A percentile compares a stretch with the other conserved stretches of the same genome.
These are phyloP conservation scores for Monosporozyma unispora DNA, from an alignment of 805 yeast genomes.

Conservation along the genomic window DNA sequence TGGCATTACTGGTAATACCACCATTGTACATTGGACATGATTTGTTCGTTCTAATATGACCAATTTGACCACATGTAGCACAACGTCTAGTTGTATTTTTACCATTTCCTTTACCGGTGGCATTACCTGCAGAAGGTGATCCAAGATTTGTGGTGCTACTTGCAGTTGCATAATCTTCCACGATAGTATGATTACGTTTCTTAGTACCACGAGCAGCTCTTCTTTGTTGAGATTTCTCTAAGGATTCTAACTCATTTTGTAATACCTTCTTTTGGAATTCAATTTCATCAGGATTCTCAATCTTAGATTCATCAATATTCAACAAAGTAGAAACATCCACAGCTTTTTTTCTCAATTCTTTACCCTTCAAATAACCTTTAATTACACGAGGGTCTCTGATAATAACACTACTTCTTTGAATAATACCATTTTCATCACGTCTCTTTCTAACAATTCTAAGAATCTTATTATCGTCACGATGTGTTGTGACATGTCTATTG, in stretches of 20 bases:
- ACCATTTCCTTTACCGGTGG: constrained; percentile 22
- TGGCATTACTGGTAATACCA: neutral
- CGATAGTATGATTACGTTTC: constrained; percentile 22
- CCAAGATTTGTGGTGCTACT: neutral
- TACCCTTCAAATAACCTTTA: constrained; percentile 68
- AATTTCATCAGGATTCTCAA: constrained; percentile 73
- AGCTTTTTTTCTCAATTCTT: constrained; percentile 51
- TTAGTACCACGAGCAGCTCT: constrained; percentile 49
- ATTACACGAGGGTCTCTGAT: constrained; percentile 82
- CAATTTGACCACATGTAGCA: constrained; percentile 90
- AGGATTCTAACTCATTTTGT: constrained; percentile 74
- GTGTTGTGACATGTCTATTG: constrained; percentile 20
- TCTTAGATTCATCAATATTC: constrained; percentile 22
- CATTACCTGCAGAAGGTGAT: constrained; percentile 11
- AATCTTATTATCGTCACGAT: constrained; percentile 32
- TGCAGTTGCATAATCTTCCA: neutral
- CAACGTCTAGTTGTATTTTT: constrained; percentile 62
- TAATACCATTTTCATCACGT: constrained; percentile 74
- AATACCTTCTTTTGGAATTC: constrained; percentile 65
- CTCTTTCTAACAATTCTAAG: constrained; percentile 69
- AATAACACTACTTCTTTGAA: constrained; percentile 71
- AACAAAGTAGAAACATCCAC: constrained; percentile 45
- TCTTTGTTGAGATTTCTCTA: constrained; percentile 67
- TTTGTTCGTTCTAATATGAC: constrained; percentile 84
- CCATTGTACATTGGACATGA: constrained; percentile 77